Evolutionary conservation across 2,329 filamentous ascomycete genomes (phyloP).

Genomic region (Byssoonygena ceratinophila): DNA sequence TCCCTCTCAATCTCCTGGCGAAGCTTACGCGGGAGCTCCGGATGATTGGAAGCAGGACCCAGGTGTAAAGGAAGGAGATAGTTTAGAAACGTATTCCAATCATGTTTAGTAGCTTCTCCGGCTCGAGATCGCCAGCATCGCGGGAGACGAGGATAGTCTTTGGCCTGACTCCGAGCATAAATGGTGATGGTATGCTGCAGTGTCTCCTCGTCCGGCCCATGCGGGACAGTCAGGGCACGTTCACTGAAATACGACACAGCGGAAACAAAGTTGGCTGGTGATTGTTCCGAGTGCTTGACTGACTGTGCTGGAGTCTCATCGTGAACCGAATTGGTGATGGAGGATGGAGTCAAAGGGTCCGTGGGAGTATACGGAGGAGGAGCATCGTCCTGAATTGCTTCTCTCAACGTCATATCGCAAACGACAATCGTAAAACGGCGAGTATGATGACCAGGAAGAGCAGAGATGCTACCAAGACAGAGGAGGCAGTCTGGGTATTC

Average conservation of each 20-base stretch:
- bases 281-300: constrained; percentile 1
- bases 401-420: constrained; percentile 3
- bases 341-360: constrained; percentile 26
- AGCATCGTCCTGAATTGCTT: constrained; percentile 24
- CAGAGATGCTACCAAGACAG: neutral
- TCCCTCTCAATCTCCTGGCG: constrained; percentile 34
- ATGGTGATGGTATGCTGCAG: constrained; percentile 33
- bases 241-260: constrained; percentile 33
- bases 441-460: neutral
- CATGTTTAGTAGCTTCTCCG: constrained; percentile 31
- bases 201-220: constrained; percentile 21
- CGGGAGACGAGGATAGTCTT: constrained; percentile 34
- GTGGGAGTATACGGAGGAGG: constrained; percentile 35
- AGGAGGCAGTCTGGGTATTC: too few species aligned
- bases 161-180: constrained; percentile 32
- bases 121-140: constrained; percentile 31
- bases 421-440: neutral
- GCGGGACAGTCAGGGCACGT: constrained; percentile 22
- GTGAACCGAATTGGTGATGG: constrained; percentile 12
- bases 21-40: constrained; percentile 28
- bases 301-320: constrained; percentile 17
- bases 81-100: constrained; percentile 37
- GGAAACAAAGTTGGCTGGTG: constrained; percentile 20
- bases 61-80: constrained; percentile 34
- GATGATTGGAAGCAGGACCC: constrained; percentile 29